These are phyloP conservation scores for Onygenales sp. DNA, from an alignment of 2,329 filamentous ascomycete genomes.

Conservation along the genomic window DNA sequence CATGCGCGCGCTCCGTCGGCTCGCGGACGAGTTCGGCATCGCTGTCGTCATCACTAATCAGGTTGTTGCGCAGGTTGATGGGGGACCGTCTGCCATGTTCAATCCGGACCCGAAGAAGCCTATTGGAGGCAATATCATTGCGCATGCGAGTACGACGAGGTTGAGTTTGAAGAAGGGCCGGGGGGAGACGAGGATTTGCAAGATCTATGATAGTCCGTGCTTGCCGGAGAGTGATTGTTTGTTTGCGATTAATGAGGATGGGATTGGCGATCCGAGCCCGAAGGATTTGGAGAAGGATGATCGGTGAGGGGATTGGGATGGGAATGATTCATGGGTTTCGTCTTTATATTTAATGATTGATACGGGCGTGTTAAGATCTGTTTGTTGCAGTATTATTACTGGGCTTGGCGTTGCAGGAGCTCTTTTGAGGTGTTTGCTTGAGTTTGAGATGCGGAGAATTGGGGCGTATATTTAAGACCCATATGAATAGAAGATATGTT, in stretches of 20 bases:
- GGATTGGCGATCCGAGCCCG: constrained; percentile 88
- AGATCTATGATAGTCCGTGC: constrained; percentile 98
- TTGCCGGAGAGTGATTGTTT: constrained; percentile 91
- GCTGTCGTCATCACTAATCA: constrained; percentile 98
- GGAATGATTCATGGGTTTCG: background rate
- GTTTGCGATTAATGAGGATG: constrained; percentile 95
- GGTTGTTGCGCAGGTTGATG: constrained; percentile 95
- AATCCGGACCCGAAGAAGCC: constrained; percentile 99
- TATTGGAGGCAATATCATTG: constrained; percentile 97
- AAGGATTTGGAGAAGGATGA: constrained; percentile 85
- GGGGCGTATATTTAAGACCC: background rate
- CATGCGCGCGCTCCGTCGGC: constrained; percentile 38
- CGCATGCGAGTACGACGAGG: constrained; percentile 90
- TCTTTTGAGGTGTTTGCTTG: background rate
- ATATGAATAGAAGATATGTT: background rate
- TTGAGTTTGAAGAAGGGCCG: constrained; percentile 93
- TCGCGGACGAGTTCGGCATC: constrained; percentile 75
- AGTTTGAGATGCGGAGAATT: background rate
- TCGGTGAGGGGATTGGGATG: background rate
- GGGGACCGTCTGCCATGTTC: constrained; percentile 94
- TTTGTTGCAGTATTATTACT: background rate
- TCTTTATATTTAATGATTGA: background rate
- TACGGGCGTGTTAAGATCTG: background rate
- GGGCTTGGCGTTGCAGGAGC: background rate
- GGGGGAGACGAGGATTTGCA: constrained; percentile 91